Percentiles rank a stretch among this genome's conserved stretches.
Conservation (phyloP, 2,329 filamentous ascomycete genomes). For the Hymenoscyphus occultus region DNA sequence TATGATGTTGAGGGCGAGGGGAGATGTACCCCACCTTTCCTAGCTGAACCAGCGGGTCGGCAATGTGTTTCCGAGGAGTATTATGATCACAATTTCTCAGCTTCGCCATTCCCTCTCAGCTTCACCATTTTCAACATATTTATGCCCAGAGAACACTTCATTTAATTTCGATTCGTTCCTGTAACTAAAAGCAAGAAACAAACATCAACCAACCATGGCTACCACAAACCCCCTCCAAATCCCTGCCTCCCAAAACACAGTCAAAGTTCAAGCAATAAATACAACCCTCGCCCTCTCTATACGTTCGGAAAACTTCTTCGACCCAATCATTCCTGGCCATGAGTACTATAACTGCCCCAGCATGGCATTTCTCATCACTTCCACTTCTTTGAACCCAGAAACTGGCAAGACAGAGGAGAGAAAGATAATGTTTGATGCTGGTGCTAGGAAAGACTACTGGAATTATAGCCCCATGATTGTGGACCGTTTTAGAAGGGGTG, state of each 20-base stretch:
- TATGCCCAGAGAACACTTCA: background rate
- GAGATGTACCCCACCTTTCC: background rate
- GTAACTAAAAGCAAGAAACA: too few species aligned
- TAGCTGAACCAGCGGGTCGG: background rate
- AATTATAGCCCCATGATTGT: conserved; percentile 9
- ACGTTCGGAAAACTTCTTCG: conserved; percentile 12
- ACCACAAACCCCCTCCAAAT: background rate
- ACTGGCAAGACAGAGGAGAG: background rate
- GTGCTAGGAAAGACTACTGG: conserved; percentile 16
- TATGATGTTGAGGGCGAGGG: too few species aligned
- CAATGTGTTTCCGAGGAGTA: background rate
- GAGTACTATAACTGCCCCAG: conserved; percentile 17
- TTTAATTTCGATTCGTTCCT: background rate
- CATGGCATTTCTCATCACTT: conserved; percentile 18
- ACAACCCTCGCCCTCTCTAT: conserved; percentile 17
- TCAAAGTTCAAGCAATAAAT: conserved; percentile 16
- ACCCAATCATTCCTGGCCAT: conserved; percentile 18
- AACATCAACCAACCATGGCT: background rate
- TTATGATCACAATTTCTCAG: too few species aligned
- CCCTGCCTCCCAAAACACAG: background rate
- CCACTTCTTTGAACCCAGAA: background rate
- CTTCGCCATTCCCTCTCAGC: too few species aligned
- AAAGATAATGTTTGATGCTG: conserved; percentile 15
- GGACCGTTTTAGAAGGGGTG: conserved; percentile 5
- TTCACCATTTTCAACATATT: too few species aligned